Evolutionary conservation across 371 early-diverging fungal species (phyloP), one percentile per base, ranked within the genome.

Genomic region (Apophysomyces trapeziformis): DNA sequence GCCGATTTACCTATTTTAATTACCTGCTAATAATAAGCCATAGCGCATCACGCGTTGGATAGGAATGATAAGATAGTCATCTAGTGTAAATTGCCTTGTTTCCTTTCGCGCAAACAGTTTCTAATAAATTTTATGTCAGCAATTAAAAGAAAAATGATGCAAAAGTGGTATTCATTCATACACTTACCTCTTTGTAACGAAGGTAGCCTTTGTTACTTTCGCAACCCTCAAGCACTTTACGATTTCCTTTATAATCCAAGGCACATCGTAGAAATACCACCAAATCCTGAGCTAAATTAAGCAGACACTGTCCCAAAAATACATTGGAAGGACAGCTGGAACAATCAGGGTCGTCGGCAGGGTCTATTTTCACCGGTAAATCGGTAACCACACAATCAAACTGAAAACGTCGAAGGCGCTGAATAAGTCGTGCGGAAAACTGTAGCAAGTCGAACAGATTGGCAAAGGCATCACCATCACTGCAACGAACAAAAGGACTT

Each of bases 41-140:
- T 75, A 80, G 38, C 80, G 63, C 32, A 76, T 68, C 5, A 77
- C 66, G 14, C 80, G 76, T 56, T 80, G 80, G 50, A 80, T 77
- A 32, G 80, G 80, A 43, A 77, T 75, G 45, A 80, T 80, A 18
- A 80, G 38, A 46, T 72, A 80, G 63, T 77, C 80, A 9, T 68
- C 61, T 39, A 77, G 58, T 7, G 70, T 68, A 46, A 80, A 77
- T 12, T 70, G 70, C 16, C 76, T 64, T 7, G 80, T 80, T 68
- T 80, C 80, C 56, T 68, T 76, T 61, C 68, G 67, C 38, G 58
- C 67, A 44, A 41, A 37, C 16, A 68, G 65, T 66, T 75, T 77
- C 67, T 64, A 45, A 18, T 58, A 12, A 32, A 7, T 37, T 43
- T 14, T n/a, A 16, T 26, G 32, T 26, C 32, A 26, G 32, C 2